phyloP scores from a whole-genome alignment of 495 filamentous ascomycete species.

The Letharia lupina region DNA sequence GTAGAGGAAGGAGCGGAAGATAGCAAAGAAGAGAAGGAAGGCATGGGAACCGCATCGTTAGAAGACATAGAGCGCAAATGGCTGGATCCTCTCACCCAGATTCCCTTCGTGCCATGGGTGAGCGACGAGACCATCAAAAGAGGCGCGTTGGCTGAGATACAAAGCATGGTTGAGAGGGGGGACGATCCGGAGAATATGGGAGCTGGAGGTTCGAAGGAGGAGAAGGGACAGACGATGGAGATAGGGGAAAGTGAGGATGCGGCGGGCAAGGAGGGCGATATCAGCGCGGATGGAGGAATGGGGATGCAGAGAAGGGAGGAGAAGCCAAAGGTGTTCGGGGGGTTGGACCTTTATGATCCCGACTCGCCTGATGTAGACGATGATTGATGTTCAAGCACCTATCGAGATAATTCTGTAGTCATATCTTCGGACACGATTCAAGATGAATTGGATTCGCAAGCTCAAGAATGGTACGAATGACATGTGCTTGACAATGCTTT shows the following conservation, averaged over 20 bases:
- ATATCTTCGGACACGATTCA: neutral
- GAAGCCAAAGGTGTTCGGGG: conserved; percentile 29
- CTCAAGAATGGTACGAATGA: neutral
- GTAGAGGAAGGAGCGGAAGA: conserved; percentile 19
- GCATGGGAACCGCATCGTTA: conserved; percentile 24
- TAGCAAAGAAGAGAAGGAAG: conserved; percentile 21
- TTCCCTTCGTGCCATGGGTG: conserved; percentile 61
- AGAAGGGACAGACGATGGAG: conserved; percentile 34
- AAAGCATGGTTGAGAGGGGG: conserved; percentile 48
- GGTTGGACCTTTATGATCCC: conserved; percentile 31
- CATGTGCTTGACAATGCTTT: neutral
- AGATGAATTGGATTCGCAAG: neutral
- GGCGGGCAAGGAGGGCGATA: conserved; percentile 30
- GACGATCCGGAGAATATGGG: conserved; percentile 49
- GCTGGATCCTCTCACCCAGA: conserved; percentile 43
- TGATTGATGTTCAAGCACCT: neutral
- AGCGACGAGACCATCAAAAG: conserved; percentile 50
- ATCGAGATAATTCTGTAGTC: neutral
- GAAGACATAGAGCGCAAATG: conserved; percentile 33
- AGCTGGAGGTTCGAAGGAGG: conserved; percentile 42
- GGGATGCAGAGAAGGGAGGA: conserved; percentile 29
- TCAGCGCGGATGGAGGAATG: conserved; percentile 20
- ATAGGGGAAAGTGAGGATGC: conserved; percentile 14
- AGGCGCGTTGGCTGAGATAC: conserved; percentile 53
- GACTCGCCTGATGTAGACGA: conserved; percentile 15